Evolutionary conservation across 1,284 basidiomycete species (phyloP).

Genomic region (Lentinula novae-zelandiae): DNA sequence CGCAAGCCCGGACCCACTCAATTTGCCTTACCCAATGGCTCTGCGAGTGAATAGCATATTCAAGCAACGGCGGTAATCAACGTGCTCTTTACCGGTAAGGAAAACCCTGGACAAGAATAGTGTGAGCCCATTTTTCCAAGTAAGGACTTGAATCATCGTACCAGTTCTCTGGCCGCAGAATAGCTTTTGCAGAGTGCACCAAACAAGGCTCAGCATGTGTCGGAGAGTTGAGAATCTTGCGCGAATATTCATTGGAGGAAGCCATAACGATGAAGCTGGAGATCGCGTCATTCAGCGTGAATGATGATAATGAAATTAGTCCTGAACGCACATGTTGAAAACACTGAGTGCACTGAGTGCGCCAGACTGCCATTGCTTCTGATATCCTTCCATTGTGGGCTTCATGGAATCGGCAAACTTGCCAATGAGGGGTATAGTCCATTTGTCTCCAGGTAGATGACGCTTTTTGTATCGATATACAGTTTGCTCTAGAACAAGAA

Average conservation of each 20-base stretch:
- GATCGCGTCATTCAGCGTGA: slow-evolving; percentile 11
- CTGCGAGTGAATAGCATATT: slow-evolving; percentile 94
- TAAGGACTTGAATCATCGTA: slow-evolving; percentile 26
- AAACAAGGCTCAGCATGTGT: slow-evolving; percentile 90
- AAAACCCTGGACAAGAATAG: slow-evolving; percentile 72
- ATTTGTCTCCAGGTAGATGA: slow-evolving; percentile 80
- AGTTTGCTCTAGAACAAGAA: slow-evolving; percentile 78
- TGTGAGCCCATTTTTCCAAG: slow-evolving; percentile 9
- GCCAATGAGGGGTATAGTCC: slow-evolving; percentile 94
- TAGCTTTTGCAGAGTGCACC: slow-evolving; percentile 88
- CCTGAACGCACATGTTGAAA: slow-evolving; percentile 83
- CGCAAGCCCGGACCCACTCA: background rate
- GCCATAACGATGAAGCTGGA: slow-evolving; percentile 94
- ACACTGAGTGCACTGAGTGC: slow-evolving; percentile 85
- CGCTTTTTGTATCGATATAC: slow-evolving; percentile 87
- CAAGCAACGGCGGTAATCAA: slow-evolving; percentile 91
- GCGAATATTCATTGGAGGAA: slow-evolving; percentile 84
- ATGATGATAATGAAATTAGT: background rate
- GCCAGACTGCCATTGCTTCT: slow-evolving; percentile 85
- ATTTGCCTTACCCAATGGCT: slow-evolving; percentile 69
- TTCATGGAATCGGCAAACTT: slow-evolving; percentile 89
- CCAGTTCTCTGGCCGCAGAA: slow-evolving; percentile 92
- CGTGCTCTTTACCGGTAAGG: slow-evolving; percentile 89
- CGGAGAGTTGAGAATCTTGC: slow-evolving; percentile 93
- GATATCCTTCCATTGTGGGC: slow-evolving; percentile 87